Evolutionary conservation across 345 rosid species (phyloP).

Genomic region (Brassica incana): DNA sequence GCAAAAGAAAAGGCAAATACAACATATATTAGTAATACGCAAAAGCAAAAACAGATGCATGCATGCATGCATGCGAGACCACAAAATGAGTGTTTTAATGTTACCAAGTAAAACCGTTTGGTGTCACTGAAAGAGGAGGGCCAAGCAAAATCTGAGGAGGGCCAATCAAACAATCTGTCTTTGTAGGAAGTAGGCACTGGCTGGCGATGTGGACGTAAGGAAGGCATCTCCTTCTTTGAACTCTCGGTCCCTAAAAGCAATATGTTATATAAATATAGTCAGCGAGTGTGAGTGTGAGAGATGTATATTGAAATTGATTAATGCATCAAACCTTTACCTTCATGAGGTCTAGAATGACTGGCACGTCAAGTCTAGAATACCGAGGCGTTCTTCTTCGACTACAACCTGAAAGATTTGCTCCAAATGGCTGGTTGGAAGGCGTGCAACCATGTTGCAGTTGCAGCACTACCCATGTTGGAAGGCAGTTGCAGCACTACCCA

Average conservation of each 20-base stretch:
- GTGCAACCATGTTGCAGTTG: not conserved
- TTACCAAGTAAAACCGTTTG: not conserved
- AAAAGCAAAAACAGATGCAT: not conserved
- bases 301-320: too few species aligned
- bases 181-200: not conserved
- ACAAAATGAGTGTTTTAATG: not conserved
- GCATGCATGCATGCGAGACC: not conserved
- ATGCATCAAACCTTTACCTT: too few species aligned
- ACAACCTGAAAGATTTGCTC: not conserved
- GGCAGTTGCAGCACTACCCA: not conserved
- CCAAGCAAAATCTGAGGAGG: not conserved
- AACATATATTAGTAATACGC: not conserved
- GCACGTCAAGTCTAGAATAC: not conserved
- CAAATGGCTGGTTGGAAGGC: not conserved
- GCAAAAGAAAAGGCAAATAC: too few species aligned
- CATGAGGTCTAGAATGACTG: not conserved
- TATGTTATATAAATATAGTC: too few species aligned
- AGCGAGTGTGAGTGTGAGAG: too few species aligned
- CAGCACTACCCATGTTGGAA: too few species aligned
- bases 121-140: not conserved
- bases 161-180: not conserved
- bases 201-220: not conserved
- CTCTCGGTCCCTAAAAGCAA: not conserved
- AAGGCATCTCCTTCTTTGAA: not conserved
- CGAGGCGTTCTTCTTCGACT: not conserved